Evolutionary conservation across 495 filamentous ascomycete species (phyloP).

Genomic region (Tuber magnatum): DNA sequence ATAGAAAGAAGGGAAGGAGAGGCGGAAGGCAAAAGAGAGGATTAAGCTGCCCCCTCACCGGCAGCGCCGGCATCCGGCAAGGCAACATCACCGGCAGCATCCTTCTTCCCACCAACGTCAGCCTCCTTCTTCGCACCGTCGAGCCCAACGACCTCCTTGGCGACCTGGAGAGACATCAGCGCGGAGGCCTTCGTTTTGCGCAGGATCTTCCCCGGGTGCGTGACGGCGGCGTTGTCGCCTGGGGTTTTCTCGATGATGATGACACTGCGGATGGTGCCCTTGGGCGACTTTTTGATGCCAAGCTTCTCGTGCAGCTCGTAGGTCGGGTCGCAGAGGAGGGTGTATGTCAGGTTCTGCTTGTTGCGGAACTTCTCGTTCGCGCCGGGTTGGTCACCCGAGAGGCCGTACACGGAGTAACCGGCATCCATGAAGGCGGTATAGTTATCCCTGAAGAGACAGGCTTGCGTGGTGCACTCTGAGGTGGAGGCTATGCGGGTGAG

Average conservation of each 20-base stretch:
- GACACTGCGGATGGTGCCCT: slow-evolving; percentile 74
- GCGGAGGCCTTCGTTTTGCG: slow-evolving; percentile 31
- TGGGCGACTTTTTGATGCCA: slow-evolving; percentile 62
- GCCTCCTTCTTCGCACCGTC: slow-evolving; percentile 47
- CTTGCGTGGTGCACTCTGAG: slow-evolving; percentile 89
- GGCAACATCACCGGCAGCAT: slow-evolving; percentile 27
- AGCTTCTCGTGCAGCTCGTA: slow-evolving; percentile 66
- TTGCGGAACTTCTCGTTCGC: slow-evolving; percentile 84
- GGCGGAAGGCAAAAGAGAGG: background rate
- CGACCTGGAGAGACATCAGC: slow-evolving; percentile 27
- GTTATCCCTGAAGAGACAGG: slow-evolving; percentile 80
- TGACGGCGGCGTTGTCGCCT: slow-evolving; percentile 1
- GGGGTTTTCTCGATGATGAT: slow-evolving; percentile 70
- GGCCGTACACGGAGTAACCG: slow-evolving; percentile 78
- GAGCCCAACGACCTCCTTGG: slow-evolving; percentile 35
- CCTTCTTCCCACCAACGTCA: slow-evolving; percentile 19
- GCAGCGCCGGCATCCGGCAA: slow-evolving; percentile 12
- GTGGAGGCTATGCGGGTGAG: slow-evolving; percentile 51
- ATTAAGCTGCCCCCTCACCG: slow-evolving; percentile 15
- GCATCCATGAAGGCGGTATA: slow-evolving; percentile 68
- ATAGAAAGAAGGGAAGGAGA: background rate
- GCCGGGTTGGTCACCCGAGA: slow-evolving; percentile 78
- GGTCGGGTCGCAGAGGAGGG: slow-evolving; percentile 74
- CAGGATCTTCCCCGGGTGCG: slow-evolving; percentile 24
- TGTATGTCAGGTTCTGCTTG: slow-evolving; percentile 81